Base-by-base conservation (phyloP, 306 rosid genomes). In the Gastrolobium bilobum region DNA sequence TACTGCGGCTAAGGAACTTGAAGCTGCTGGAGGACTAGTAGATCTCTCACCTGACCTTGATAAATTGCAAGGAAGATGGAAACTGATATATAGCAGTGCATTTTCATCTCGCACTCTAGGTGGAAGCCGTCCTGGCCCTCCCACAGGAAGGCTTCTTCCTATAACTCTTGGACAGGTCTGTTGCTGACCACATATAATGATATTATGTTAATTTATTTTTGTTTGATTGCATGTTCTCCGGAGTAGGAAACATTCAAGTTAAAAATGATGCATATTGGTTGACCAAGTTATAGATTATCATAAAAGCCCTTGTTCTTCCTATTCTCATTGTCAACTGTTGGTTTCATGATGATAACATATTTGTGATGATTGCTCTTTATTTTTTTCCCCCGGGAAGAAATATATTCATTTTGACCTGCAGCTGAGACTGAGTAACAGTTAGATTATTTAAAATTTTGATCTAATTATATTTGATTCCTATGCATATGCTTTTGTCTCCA, bases 61-160 rank as follows among this genome's bases (percentile, higher is more conserved):
- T 62, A 90, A 85, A 78, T 82, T 95, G 85, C 99, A 95, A 84
- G 99, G 99, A 42, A 90, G 93, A 88, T 95, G 99, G 98, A 95
- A 88, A 85, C 83, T 95, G 60, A 85, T 92, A 68, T 92, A 92
- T 75, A 95, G 98, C 88, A 95, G 99, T 59, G 96, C 96, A 30
- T 95, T 91, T 83, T 92, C 99, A 2, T 87, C 98, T 59, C 92
- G 91, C 4, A 91, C 99, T 20, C 85, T 91, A 0, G 99, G 98
- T 14, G 98, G 99, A 39, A 91, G 97, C 81, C 97, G 99, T 46
- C 99, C 99, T 58, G 98, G 98, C 56, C 99, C 92, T 83, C 98
- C 98, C 83, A 83, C 75, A 0, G 84, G 98, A 88, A 92, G 97
- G 65, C 89, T 95, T 44, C 97, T 95, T 83, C 99, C 99, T 35